Base-by-base conservation (phyloP, 805 yeast genomes). In the Candida alai region DNA sequence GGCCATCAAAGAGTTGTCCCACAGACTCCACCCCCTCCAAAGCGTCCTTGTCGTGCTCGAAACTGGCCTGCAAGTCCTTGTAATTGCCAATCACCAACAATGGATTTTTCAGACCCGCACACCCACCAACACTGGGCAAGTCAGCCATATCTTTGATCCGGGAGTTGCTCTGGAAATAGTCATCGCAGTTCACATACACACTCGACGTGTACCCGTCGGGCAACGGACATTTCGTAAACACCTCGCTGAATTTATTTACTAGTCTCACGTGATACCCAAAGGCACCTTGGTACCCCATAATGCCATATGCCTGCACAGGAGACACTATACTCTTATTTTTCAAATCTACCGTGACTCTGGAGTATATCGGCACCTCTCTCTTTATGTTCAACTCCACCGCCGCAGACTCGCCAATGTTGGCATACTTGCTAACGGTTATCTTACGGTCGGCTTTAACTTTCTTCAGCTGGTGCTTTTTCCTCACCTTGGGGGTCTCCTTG, bases 321-420 rank as follows among this genome's bases (percentile, higher is more conserved):
- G 86, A 74, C 0, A 85, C 93, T 9, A 86, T 74, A 35, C 70
- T 72, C 32, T 69, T 71, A 8, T 72, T 73, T 28, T 74, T 63
- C 7, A 78, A 42, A 48, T 89, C 86, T 2, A 89, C 85, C 0
- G 94, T 85, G 7, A 89, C 95, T 44, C 95, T 66, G 11, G 82
- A 86, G 46, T 84, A 78, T 0, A 76, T 72, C 3, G 95, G 95
- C 3, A 85, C 79, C 37, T 78, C 78, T 24, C 51, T 48, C 42
- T 73, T 74, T 13, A 57, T 58, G 6, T 66, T 62, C 32, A 88
- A 66, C 51, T 80, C 80, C 20, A 88, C 45, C 12, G 79, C 68
- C 35, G 73, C 60, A 2, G 65, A 62, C 36, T 68, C 72, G 1
- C 97, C 97, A 28, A 88, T 68, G 49, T 88, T 86, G 32, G 88